Conservation (phyloP, 257 asterid species). For the Verbena officinalis region DNA sequence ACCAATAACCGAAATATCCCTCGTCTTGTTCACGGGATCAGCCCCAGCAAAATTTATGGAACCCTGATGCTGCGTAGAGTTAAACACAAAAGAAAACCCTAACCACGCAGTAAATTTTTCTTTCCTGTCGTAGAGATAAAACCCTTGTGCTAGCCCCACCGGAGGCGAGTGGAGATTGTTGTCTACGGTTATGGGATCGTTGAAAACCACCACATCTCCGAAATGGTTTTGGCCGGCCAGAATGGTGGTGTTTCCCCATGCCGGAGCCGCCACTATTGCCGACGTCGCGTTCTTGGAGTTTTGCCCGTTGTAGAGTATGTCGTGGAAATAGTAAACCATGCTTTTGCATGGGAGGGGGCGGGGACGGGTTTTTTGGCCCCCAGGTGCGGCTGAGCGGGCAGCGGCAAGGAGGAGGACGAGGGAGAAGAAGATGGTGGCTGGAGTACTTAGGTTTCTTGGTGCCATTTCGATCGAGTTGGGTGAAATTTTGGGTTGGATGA, state of each 20-base stretch:
- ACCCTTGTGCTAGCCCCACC: constrained; percentile 82
- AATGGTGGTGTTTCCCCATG: constrained; percentile 64
- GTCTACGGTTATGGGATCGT: constrained; percentile 78
- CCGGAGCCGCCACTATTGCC: constrained; percentile 64
- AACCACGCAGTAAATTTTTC: constrained; percentile 61
- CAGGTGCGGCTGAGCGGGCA: neutral
- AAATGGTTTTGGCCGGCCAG: constrained; percentile 46
- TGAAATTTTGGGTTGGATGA: neutral
- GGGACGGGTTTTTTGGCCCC: neutral
- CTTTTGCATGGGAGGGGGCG: constrained; percentile 53
- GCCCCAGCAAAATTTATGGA: constrained; percentile 71
- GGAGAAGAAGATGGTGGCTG: neutral
- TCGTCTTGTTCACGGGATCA: constrained; percentile 74
- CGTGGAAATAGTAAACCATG: constrained; percentile 68
- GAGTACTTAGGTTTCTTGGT: neutral
- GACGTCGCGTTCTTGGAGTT: constrained; percentile 72
- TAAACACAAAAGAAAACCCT: constrained; percentile 69
- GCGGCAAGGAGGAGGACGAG: neutral
- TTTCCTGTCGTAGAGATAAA: constrained; percentile 60
- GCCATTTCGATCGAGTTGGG: neutral
- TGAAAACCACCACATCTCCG: constrained; percentile 69
- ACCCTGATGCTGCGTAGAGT: constrained; percentile 60
- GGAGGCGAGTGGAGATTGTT: constrained; percentile 64
- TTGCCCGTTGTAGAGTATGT: constrained; percentile 68
- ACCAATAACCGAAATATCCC: constrained; percentile 82